Evolutionary conservation across 441 rosid genomes (phyloP), one percentile per base, ranked within the genome.

Genomic region (Euphorbia celastroides): DNA sequence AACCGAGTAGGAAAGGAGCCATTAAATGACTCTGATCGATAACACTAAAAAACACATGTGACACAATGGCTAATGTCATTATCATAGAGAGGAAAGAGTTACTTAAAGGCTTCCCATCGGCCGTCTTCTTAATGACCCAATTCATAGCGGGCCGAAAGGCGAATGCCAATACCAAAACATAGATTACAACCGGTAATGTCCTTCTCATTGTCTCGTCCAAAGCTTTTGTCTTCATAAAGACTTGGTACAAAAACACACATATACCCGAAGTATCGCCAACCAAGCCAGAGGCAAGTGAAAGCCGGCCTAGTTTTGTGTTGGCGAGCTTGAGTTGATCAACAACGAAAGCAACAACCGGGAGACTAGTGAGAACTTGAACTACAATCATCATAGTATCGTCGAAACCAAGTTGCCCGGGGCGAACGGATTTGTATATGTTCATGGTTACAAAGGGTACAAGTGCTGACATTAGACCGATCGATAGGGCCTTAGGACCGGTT

Each of bases 281-380:
- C 44, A 77, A 27, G 0, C 79, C 82, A 6, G 77, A 75, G 0
- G 88, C 74, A 9, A 87, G 75, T 0, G 78, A 85, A 0, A 87
- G 62, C 28, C 89, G 70, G 0, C 92, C 96, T 0, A 93, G 81
- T 66, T 88, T 91, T 0, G 96, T 82, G 63, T 90, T 87, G 6
- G 76, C 44, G 65, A 90, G 77, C 51, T 75, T 76, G 22, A 88
- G 70, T 30, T 58, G 80, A 61, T 88, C 65, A 14, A 93, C 73
- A 19, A 87, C 79, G 62, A 71, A 71, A 13, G 82, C 75, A 16
- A 82, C 65, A 1, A 84, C 87, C 0, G 91, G 86, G 60, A 84
- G 83, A 0, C 86, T 55, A 3, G 86, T 80, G 1, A 74, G 16
- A 11, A 83, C 74, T 25, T 71, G 76, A 32, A 68, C 44, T 2